Percentiles rank a stretch among this genome's conserved stretches.
Evolutionary conservation across 495 filamentous ascomycete genomes (phyloP).

Genomic region (Penicillium simplicissimum): DNA sequence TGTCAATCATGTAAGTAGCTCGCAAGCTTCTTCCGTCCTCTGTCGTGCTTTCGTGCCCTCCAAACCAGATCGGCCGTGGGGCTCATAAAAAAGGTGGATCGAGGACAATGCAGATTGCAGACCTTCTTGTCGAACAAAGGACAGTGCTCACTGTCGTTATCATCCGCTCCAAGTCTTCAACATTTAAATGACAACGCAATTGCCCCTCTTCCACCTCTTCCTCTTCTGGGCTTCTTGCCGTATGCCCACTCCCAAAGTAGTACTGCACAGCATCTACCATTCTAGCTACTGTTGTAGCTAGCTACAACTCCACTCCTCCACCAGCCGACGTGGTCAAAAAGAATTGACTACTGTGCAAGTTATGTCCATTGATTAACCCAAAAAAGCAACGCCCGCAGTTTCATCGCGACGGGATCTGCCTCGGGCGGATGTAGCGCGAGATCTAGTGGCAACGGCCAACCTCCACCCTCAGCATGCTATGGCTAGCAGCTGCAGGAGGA

Average conservation of each 20-base stretch:
- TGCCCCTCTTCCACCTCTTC: background rate
- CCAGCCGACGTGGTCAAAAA: background rate
- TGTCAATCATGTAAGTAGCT: background rate
- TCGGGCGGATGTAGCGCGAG: conserved; percentile 10
- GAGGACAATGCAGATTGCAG: background rate
- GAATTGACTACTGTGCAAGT: background rate
- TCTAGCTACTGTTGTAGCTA: too few relatives aligned
- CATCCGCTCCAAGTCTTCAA: background rate
- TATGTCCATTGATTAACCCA: background rate
- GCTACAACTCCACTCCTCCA: conserved; percentile 1
- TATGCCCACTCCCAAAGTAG: background rate
- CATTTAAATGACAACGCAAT: background rate
- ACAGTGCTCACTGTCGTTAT: background rate
- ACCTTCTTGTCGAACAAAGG: background rate
- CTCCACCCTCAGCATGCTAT: conserved; percentile 3
- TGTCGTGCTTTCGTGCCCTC: background rate
- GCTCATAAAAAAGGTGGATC: conserved; percentile 4
- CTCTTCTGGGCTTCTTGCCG: background rate
- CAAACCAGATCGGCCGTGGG: conserved; percentile 10
- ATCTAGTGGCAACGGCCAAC: conserved; percentile 32
- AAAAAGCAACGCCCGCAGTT: conserved; percentile 7
- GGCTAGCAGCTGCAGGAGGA: conserved; percentile 12
- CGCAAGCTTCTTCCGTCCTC: background rate
- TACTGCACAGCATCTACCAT: background rate
- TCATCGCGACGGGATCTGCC: conserved; percentile 12